Percentiles rank a stretch among this genome's conserved stretches.
These are phyloP conservation scores for Sanghuangporus weigelae DNA, from an alignment of 1,284 basidiomycete genomes.

Conservation along the genomic window DNA sequence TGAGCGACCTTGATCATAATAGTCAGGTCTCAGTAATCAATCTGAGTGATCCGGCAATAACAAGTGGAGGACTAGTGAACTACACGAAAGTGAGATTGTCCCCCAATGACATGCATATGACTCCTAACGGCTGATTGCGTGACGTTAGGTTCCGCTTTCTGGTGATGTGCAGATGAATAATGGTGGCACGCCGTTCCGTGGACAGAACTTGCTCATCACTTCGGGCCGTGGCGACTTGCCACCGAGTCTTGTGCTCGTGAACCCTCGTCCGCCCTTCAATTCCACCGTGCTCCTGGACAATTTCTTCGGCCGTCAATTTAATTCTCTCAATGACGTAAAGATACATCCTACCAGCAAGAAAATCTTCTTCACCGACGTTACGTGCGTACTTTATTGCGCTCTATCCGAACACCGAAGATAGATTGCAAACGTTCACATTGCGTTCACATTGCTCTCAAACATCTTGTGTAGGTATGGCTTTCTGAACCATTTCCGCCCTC, in stretches of 20 bases:
- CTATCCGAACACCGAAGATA: background rate
- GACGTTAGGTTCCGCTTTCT: constrained; percentile 27
- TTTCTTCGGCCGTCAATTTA: constrained; percentile 75
- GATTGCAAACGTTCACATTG: background rate
- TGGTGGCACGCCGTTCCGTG: constrained; percentile 63
- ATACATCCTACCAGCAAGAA: constrained; percentile 59
- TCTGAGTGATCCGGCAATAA: constrained; percentile 28
- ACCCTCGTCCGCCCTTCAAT: constrained; percentile 59
- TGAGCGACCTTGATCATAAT: constrained; percentile 38
- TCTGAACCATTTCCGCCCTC: constrained; percentile 58
- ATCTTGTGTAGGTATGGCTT: constrained; percentile 38
- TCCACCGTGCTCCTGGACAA: constrained; percentile 63
- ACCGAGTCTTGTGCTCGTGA: constrained; percentile 58
- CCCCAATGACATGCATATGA: background rate
- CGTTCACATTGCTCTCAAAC: background rate
- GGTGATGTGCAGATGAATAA: constrained; percentile 63
- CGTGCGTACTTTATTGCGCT: constrained; percentile 36
- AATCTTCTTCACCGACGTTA: constrained; percentile 68
- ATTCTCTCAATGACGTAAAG: constrained; percentile 76
- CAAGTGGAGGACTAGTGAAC: constrained; percentile 42
- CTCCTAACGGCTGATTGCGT: background rate
- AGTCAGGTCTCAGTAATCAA: constrained; percentile 34
- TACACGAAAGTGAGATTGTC: constrained; percentile 43
- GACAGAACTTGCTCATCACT: constrained; percentile 57
- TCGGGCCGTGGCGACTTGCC: constrained; percentile 63